These are phyloP conservation scores for Geranium brycei DNA, from an alignment of 345 rosid genomes.

Conservation along the genomic window DNA sequence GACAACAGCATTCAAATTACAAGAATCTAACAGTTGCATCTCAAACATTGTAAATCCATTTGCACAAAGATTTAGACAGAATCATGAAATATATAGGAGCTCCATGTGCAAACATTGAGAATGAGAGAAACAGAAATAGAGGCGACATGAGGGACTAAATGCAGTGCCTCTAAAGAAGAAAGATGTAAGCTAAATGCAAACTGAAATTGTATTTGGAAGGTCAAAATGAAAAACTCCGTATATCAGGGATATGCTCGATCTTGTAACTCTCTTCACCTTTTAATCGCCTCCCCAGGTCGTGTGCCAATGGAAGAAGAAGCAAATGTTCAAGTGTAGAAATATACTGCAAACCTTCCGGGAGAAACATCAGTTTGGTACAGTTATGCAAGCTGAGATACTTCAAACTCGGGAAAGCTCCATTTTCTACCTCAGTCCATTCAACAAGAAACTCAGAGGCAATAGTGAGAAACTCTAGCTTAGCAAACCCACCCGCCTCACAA, in stretches of 20 bases:
- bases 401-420: background rate
- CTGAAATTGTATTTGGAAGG: background rate
- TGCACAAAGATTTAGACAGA: too few species aligned
- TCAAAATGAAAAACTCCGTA: background rate
- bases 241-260: background rate
- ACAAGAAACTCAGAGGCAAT: constrained; percentile 3
- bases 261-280: background rate
- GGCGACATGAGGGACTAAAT: too few species aligned
- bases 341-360: background rate
- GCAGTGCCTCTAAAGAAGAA: too few species aligned
- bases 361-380: background rate
- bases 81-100: too few species aligned
- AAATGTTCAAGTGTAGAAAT: background rate
- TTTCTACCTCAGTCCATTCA: constrained; percentile 1
- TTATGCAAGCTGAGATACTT: background rate
- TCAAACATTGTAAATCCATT: too few species aligned
- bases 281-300: background rate
- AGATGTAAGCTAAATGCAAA: background rate
- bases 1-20: too few species aligned
- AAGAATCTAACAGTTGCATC: too few species aligned
- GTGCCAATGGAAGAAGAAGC: background rate
- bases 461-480: background rate
- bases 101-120: too few species aligned
- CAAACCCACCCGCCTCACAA: constrained; percentile 10
- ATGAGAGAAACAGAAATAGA: too few species aligned